Evolutionary conservation across 176 grass and related monocot species (phyloP).

Genomic region (Carex scoparia): DNA sequence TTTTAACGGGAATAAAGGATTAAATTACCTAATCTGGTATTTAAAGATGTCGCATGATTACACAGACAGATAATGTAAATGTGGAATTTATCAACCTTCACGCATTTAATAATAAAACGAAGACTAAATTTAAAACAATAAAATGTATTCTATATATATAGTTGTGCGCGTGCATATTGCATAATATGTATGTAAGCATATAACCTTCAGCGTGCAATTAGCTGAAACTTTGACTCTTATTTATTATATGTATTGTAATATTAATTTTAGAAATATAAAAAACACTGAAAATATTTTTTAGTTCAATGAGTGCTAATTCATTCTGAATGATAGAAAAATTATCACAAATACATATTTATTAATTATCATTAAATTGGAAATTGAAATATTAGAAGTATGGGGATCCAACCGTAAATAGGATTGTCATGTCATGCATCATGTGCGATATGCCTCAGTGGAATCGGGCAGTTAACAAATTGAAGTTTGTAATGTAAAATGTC

Average conservation of each 20-base stretch:
- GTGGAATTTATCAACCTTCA: neutral
- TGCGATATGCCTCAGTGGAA: neutral
- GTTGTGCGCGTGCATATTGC: neutral
- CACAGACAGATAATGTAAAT: neutral
- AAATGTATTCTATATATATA: neutral
- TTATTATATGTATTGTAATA: too few relatives aligned
- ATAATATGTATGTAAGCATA: neutral
- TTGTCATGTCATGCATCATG: too few relatives aligned
- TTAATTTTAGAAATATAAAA: too few relatives aligned
- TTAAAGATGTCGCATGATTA: too few relatives aligned
- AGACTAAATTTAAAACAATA: neutral
- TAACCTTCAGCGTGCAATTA: too few relatives aligned
- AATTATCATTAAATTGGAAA: neutral
- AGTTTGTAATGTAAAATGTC: slow-evolving; percentile 2
- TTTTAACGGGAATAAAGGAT: neutral
- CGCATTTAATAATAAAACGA: neutral
- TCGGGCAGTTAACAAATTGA: neutral
- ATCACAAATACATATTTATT: neutral
- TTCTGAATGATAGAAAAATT: too few relatives aligned
- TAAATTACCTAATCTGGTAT: too few relatives aligned
- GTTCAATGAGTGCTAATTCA: too few relatives aligned
- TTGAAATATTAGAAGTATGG: neutral
- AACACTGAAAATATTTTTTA: too few relatives aligned
- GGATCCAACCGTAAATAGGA: neutral
- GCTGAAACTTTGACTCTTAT: too few relatives aligned